These are phyloP conservation scores for Camellia japonica DNA, from an alignment of 148 eudicot genomes.

Conservation along the genomic window DNA sequence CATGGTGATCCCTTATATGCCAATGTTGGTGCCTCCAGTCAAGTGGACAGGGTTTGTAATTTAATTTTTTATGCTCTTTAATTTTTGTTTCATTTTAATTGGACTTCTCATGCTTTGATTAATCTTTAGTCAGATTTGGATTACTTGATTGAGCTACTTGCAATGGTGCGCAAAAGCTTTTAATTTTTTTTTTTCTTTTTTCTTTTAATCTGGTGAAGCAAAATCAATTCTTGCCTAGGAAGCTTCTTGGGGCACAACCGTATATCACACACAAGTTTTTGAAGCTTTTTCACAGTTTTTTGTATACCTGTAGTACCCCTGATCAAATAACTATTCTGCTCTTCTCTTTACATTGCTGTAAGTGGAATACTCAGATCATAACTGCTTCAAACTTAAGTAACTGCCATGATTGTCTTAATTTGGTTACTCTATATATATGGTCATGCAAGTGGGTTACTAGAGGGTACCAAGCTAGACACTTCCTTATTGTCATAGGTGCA, in stretches of 20 bases:
- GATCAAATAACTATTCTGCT: too few relatives aligned
- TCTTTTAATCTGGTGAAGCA: neutral
- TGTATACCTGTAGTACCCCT: too few relatives aligned
- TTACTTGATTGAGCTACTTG: conserved; percentile 4
- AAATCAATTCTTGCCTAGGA: neutral
- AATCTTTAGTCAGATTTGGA: neutral
- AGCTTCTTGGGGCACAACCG: neutral
- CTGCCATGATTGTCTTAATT: too few relatives aligned
- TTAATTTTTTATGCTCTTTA: neutral
- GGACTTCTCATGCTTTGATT: conserved; percentile 10
- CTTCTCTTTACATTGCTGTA: too few relatives aligned
- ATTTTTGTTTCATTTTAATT: neutral
- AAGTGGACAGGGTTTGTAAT: conserved; percentile 80
- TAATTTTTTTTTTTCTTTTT: neutral
- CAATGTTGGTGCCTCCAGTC: conserved; percentile 93
- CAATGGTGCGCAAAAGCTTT: neutral
- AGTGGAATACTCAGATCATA: too few relatives aligned
- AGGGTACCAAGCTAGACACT: conserved; percentile 4
- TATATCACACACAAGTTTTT: neutral
- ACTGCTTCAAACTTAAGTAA: too few relatives aligned
- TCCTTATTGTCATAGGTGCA: neutral
- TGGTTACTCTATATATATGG: neutral
- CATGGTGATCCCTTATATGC: conserved; percentile 97
- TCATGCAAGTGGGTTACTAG: neutral
- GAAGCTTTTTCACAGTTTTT: too few relatives aligned